Evolutionary conservation across 1,139 yeast species (phyloP), one percentile per base, ranked within the genome.

Genomic region (Yamadazyma songkhlaensis): DNA sequence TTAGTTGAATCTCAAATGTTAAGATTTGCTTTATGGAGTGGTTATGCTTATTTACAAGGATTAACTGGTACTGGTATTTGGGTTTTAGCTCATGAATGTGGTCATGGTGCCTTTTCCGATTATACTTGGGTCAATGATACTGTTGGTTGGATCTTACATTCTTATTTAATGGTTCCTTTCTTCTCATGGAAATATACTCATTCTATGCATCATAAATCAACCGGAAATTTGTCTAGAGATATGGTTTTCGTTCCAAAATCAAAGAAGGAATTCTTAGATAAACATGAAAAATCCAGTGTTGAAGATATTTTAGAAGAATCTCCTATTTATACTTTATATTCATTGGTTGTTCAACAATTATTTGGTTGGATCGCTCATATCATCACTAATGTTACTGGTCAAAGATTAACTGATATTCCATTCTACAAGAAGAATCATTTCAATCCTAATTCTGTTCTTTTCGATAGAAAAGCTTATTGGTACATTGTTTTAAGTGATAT

Each of bases 41-140:
- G 57, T 26, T 81, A 73, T 42, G 57, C 67, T 35, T 62, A 62
- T 50, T 52, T 60, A 39, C 61, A 67, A 44, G 77, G 79, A 25
- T 59, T 73, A 38, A 64, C 72, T 43, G 72, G 69, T 9, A 74
- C 79, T 27, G 84, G 84, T 35, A 46, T 77, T 31, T 79, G 84
- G 84, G 77, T 79, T 39, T 54, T 79, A 58, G 82, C 83, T 31
- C 84, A 78, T 53, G 84, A 78, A 55, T 78, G 84, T 69, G 84
- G 84, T 39, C 84, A 78, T 53, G 78, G 73, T 51, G 83, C 83
- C 10, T 78, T 78, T 53, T 65, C 77, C 38, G 80, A 76, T 51
- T 77, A 74, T 53, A 74, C 70, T 25, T 61, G 62, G 63, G 69
- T 78, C 43, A 78, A 78, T 49, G 82, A 78, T 53, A 54, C 71